A percentile compares a stretch with the other conserved stretches of the same genome.
Evolutionary conservation across 805 yeast species (phyloP).

Genomic region (Starmerella khaoyaiensis): DNA sequence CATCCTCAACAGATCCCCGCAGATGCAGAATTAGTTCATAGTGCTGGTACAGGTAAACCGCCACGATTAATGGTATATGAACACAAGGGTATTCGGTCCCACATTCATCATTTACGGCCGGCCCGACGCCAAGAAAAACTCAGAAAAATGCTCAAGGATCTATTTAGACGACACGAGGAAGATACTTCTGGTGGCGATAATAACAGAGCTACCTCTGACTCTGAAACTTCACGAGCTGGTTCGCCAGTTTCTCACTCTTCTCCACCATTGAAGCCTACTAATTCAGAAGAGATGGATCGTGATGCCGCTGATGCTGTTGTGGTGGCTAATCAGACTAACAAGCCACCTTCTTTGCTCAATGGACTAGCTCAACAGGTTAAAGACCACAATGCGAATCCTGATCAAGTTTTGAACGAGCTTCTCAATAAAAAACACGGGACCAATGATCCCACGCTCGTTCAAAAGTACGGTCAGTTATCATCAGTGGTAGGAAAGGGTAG

Average conservation of each 20-base stretch:
- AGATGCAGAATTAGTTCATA: slow-evolving; percentile 1
- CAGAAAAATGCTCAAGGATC: slow-evolving; percentile 19
- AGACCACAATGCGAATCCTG: slow-evolving; percentile 16
- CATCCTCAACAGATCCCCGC: background rate
- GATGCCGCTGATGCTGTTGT: slow-evolving; percentile 19
- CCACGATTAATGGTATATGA: slow-evolving; percentile 24
- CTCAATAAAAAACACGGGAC: slow-evolving; percentile 8
- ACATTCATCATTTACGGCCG: slow-evolving; percentile 64
- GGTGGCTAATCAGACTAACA: slow-evolving; percentile 6
- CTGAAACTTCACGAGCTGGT: background rate
- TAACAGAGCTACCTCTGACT: slow-evolving; percentile 3
- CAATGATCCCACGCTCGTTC: slow-evolving; percentile 39
- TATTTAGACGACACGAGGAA: slow-evolving; percentile 18
- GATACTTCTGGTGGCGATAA: slow-evolving; percentile 4
- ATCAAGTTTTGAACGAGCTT: slow-evolving; percentile 14
- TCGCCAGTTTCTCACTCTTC: background rate
- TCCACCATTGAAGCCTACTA: slow-evolving; percentile 3
- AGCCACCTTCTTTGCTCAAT: slow-evolving; percentile 20
- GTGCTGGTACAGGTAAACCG: slow-evolving; percentile 18
- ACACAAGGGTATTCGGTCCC: slow-evolving; percentile 39
- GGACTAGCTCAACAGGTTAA: slow-evolving; percentile 15
- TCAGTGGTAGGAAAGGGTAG: slow-evolving; percentile 88
- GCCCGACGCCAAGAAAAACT: slow-evolving; percentile 37
- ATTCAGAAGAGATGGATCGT: slow-evolving; percentile 13
- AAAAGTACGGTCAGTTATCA: slow-evolving; percentile 83